Evolutionary conservation across 2,329 filamentous ascomycete species (phyloP).

Genomic region (Cercospora sp.): DNA sequence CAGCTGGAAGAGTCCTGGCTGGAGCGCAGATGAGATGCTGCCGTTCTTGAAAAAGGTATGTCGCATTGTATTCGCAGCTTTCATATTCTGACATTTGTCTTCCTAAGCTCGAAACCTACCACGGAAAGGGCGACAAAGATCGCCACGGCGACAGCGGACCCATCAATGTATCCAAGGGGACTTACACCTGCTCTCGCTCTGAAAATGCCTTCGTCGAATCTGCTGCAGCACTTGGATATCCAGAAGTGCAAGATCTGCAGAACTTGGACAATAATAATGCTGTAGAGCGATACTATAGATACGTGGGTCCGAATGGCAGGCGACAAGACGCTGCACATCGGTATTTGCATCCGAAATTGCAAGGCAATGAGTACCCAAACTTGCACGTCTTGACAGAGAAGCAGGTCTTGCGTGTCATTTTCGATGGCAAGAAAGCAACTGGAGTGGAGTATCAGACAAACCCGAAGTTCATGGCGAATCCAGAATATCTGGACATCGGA

Average conservation of each 20-base stretch:
- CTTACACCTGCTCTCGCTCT: constrained; percentile 42
- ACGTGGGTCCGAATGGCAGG: constrained; percentile 52
- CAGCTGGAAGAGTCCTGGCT: constrained; percentile 55
- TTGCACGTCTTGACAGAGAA: constrained; percentile 60
- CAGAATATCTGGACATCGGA: constrained; percentile 38
- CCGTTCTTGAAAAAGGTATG: constrained; percentile 55
- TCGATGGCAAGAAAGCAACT: constrained; percentile 49
- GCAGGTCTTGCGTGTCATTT: constrained; percentile 52
- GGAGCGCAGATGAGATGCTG: constrained; percentile 54
- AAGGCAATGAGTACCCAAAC: constrained; percentile 54
- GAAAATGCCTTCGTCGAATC: constrained; percentile 55
- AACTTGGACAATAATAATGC: constrained; percentile 49
- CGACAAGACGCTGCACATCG: constrained; percentile 59
- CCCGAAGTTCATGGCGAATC: constrained; percentile 45
- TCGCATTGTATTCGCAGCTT: background rate
- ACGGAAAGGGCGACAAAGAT: constrained; percentile 47
- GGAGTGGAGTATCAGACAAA: constrained; percentile 58
- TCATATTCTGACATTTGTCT: background rate
- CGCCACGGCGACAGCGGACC: constrained; percentile 58
- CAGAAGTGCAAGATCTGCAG: constrained; percentile 55
- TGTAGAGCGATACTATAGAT: constrained; percentile 48
- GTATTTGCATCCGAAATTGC: constrained; percentile 56
- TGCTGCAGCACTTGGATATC: constrained; percentile 50
- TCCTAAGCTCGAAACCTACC: constrained; percentile 56
- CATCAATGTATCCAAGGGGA: constrained; percentile 56